phyloP scores from a whole-genome alignment of 345 rosid genomes.

The Syzygium aromaticum region DNA sequence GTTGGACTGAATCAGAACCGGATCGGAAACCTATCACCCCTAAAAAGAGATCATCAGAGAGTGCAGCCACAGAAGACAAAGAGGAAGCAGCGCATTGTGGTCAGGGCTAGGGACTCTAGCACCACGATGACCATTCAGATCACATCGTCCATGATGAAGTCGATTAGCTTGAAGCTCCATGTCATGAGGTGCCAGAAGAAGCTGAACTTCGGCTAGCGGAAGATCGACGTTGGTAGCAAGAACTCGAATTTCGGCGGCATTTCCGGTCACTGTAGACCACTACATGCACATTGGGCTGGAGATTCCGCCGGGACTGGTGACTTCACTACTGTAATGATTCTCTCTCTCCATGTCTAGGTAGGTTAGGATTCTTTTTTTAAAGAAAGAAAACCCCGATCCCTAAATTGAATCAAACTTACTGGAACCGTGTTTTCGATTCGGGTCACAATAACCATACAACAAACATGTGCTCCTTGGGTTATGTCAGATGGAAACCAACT shows the following conservation, averaged over 20 bases:
- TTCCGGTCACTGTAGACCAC: background rate
- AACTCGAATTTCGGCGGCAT: slow-evolving; percentile 32
- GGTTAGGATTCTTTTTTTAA: no score
- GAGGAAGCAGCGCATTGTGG: slow-evolving; percentile 59
- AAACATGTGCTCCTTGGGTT: no score
- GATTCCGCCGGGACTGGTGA: no score
- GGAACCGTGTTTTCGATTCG: no score
- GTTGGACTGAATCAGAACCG: no score
- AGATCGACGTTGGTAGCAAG: slow-evolving; percentile 15
- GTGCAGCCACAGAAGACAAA: slow-evolving; percentile 78
- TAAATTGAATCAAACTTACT: no score
- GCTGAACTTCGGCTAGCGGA: slow-evolving; percentile 56
- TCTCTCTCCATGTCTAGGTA: no score
- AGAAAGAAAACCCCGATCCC: no score
- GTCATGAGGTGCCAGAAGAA: slow-evolving; percentile 19
- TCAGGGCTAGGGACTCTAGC: slow-evolving; percentile 54
- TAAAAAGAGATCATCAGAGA: slow-evolving; percentile 18
- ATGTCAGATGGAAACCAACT: no score
- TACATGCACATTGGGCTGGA: background rate
- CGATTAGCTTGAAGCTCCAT: slow-evolving; percentile 22
- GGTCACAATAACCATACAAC: no score
- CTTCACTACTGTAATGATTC: no score
- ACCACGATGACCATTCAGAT: slow-evolving; percentile 49
- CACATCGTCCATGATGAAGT: slow-evolving; percentile 43
- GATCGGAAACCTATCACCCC: no score